Evolutionary conservation across 2,329 filamentous ascomycete genomes (phyloP).

Genomic region (Fusarium hostae): DNA sequence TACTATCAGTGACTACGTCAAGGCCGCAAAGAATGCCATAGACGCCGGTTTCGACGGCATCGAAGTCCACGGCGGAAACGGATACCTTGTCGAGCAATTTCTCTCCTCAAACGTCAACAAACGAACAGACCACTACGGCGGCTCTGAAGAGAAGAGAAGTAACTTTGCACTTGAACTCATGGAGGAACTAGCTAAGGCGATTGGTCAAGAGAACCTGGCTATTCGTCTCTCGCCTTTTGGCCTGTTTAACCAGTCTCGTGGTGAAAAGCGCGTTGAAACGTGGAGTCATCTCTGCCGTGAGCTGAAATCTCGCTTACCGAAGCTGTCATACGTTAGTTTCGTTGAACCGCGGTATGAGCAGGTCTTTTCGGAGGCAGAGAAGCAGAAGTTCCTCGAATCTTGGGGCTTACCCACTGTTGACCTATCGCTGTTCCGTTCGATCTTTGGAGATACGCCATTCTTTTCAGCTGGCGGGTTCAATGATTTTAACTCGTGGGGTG

Average conservation of each 20-base stretch:
- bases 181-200: constrained; percentile 52
- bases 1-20: constrained; percentile 46
- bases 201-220: constrained; percentile 58
- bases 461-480: constrained; percentile 66
- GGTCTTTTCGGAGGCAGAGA: constrained; percentile 59
- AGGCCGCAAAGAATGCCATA: constrained; percentile 57
- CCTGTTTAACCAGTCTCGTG: constrained; percentile 62
- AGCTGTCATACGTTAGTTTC: constrained; percentile 65
- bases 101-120: constrained; percentile 51
- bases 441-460: constrained; percentile 64
- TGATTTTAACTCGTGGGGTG: constrained; percentile 60
- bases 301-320: constrained; percentile 56
- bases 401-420: constrained; percentile 60
- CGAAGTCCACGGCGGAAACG: constrained; percentile 55
- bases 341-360: constrained; percentile 67
- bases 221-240: constrained; percentile 62
- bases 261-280: constrained; percentile 63
- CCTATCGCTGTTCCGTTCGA: constrained; percentile 59
- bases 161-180: constrained; percentile 68
- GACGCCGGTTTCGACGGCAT: constrained; percentile 62
- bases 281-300: constrained; percentile 62
- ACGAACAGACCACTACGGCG: constrained; percentile 52
- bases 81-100: constrained; percentile 55
- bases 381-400: constrained; percentile 58
- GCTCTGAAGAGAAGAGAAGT: constrained; percentile 49